Evolutionary conservation across 106 monocot genomes (phyloP), one percentile per base, ranked within the genome.

Genomic region (Dioscorea dumetorum): DNA sequence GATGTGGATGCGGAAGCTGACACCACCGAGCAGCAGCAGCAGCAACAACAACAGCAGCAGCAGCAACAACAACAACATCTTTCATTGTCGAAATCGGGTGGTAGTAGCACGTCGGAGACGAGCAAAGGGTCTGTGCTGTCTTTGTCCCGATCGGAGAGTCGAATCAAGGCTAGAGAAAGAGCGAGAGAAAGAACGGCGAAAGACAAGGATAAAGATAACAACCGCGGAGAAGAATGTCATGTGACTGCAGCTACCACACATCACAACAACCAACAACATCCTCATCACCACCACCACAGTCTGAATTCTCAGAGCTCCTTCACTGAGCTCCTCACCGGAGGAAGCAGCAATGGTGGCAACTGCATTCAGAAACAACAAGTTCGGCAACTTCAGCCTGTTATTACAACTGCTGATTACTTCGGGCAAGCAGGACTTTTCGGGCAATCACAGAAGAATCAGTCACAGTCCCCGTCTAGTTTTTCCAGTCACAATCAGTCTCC

Each of bases 81-180:
- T 1, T 75, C 77, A 0, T 63, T 63, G 5, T 67, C 85, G 20
- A 93, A 81, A 70, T 93, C 93, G 20, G 79, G 81, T 10, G 86
- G 93, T 31, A 99, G 97, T 60, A 93, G 85, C 80, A 85, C 88
- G 1, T 99, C 97, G 5, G 97, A 99, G 72, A 99, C 89, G 0
- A 99, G 97, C 61, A 92, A 89, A 66, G 92, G 92, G 0, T 99
- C 97, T 10, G 89, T 87, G 3, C 70, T 93, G 62, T 93, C 97
- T 4, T 84, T 97, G n/a, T 92, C 92, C 14, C 68, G 90, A 28
- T 85, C 92, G 2, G 80, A 85, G 49, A 80, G 21, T 68, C 82
- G 87, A 4, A 67, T 81, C 22, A 92, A 90, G 71, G 92, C 83
- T 1, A 74, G 83, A 33, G 90, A 83, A 24, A 63, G 72, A 12